Evolutionary conservation across 805 yeast species (phyloP), one percentile per base, ranked within the genome.

Genomic region (Hanseniaspora taiwanica): DNA sequence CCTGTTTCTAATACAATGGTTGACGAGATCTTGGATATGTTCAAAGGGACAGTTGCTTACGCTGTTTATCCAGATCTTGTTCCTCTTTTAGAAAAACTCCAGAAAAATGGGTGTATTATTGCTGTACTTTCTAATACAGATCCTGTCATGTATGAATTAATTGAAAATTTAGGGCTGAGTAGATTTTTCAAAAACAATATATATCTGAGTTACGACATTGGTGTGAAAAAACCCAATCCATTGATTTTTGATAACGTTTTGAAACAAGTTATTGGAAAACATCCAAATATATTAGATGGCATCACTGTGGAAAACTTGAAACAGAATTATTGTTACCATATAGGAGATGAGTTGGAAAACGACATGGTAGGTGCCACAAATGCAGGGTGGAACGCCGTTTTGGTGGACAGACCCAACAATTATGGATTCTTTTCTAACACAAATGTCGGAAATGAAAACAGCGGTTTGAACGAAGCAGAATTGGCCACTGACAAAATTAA

Each of bases 91-190:
- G 46, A 52, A 20, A 48, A 44, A 9, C 53, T 69, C 21, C 52
- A 54, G 32, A 46, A 50, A 4, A 48, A 52, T 9, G 64, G 60
- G 4, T 52, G 69, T 1, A 49, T 56, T 1, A 35, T 74, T 7
- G 65, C 72, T 1, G 64, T 74, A 3, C 60, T 74, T 7, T 72
- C 79, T 42, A 81, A 81, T 52, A 76, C 84, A 0, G 87, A 80
- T 54, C 68, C 71, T 2, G 50, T 76, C 13, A 70, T 72, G n/a
- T 52, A 60, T 23, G 49, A 53, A 4, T 55, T 77, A 3, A 44
- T 81, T 21, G 46, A 78, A 16, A 46, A 49, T 17, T 40, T 62
- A 17, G 73, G 52, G 47, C 65, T 78, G 46, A 10, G 8, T 19
- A 19, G 19, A 8, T 18, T 13, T 18, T 19, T 19, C 23, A 50